Conservation (phyloP, 345 rosid species). For the Populus pruinosa region DNA sequence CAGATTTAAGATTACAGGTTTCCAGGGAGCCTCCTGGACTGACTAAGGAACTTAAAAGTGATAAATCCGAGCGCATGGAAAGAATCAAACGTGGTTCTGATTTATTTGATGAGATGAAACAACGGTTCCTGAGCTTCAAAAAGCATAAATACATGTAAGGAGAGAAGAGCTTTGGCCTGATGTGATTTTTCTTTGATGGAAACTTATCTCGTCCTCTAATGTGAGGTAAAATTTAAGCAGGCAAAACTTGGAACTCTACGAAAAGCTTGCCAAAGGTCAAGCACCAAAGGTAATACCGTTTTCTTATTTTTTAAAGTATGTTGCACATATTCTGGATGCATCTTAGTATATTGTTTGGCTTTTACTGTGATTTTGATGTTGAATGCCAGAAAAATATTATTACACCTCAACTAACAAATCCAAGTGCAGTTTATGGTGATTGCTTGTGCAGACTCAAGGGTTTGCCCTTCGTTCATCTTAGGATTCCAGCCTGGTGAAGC, state of each 20-base stretch:
- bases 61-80: conserved; percentile 25
- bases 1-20: conserved; percentile 35
- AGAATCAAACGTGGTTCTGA: conserved; percentile 33
- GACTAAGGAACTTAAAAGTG: conserved; percentile 33
- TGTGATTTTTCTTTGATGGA: too few species aligned
- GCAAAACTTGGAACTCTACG: conserved; percentile 64
- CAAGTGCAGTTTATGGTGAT: conserved; percentile 82
- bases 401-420: conserved; percentile 24
- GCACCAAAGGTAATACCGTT: conserved; percentile 64
- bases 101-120: conserved; percentile 58
- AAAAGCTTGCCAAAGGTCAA: conserved; percentile 66
- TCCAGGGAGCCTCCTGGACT: conserved; percentile 35
- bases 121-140: conserved; percentile 64
- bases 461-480: conserved; percentile 79
- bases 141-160: conserved; percentile 68
- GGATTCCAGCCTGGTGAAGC: conserved; percentile 99
- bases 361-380: conserved; percentile 9
- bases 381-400: neutral
- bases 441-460: conserved; percentile 98
- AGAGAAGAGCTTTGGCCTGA: neutral
- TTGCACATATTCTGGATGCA: neutral
- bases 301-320: neutral
- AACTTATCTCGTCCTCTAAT: too few species aligned
- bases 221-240: conserved; percentile 36
- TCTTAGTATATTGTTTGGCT: neutral